Percentiles rank a stretch among this genome's conserved stretches.
phyloP scores from a whole-genome alignment of 257 asterid genomes.

The Solanum gandarillasii region DNA sequence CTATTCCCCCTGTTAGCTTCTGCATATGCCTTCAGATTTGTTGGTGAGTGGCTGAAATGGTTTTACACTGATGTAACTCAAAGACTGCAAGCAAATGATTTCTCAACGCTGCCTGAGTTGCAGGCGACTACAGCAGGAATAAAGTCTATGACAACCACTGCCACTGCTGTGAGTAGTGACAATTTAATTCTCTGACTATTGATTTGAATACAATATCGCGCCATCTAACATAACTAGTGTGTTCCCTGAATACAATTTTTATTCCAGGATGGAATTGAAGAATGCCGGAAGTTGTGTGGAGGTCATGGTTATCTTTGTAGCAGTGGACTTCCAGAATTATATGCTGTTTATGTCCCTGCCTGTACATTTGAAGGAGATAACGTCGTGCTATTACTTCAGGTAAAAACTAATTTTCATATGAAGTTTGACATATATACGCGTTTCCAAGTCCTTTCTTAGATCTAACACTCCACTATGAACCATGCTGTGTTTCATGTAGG shows the following conservation, averaged over 20 bases:
- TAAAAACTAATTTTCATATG: not conserved
- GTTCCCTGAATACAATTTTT: not conserved
- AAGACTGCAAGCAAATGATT: conserved; percentile 73
- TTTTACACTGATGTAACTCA: conserved; percentile 72
- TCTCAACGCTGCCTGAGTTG: conserved; percentile 85
- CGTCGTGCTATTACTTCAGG: conserved; percentile 74
- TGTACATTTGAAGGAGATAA: conserved; percentile 99
- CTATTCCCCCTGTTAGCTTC: conserved; percentile 94
- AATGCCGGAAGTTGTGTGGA: conserved; percentile 92
- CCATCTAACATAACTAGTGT: not conserved
- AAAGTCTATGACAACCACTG: conserved; percentile 91
- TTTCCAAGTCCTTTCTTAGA: not conserved
- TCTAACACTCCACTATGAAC: not conserved
- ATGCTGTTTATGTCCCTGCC: conserved; percentile 96
- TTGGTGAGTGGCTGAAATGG: conserved; percentile 95
- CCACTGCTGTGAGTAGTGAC: conserved; percentile 74
- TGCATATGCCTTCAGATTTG: conserved; percentile 90
- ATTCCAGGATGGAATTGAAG: conserved; percentile 90
- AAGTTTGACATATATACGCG: not conserved
- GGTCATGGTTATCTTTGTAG: conserved; percentile 96
- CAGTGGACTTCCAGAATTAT: conserved; percentile 98
- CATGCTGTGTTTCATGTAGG: conserved; percentile 28
- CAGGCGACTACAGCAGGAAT: conserved; percentile 99
- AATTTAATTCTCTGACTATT: not conserved
- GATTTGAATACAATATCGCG: not conserved